Evolutionary conservation across 2,329 filamentous ascomycete genomes (phyloP), one percentile per base, ranked within the genome.

Genomic region (Phialocephala sp.): DNA sequence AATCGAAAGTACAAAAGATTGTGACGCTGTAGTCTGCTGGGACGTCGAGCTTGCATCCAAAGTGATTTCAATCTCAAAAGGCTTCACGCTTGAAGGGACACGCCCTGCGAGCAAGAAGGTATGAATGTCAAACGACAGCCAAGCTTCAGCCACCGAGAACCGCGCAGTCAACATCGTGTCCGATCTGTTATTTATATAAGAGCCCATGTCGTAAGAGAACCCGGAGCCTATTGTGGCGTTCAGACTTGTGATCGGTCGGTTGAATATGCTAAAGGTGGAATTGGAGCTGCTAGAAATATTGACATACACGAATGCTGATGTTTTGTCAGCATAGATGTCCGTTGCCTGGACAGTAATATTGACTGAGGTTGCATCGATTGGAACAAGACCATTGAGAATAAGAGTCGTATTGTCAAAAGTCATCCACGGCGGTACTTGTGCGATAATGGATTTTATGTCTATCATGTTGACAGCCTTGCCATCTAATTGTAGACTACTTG

Each of bases 341-440:
- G 78, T 80, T 1, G 88, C 85, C 5, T 80, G 80, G 50, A 93
- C 79, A 0, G 82, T 86, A 45, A 94, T 83, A 69, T 89, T 90
- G 35, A 84, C 81, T 4, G 88, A 85, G 58, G 81, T 80, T 3
- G 87, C 84, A 59, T 81, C 79, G n/a, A 80, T 73, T 0, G 88
- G 87, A 2, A 90, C 87, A 1, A 79, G 90, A 2, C 93, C 93
- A 37, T 79, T 82, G 8, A 97, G 77, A 0, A 79, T 79, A 74
- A 93, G 84, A 0, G 87, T 88, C 9, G 79, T 72, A 2, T 83
- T 79, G 72, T 95, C 83, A 61, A 95, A 85, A 0, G 80, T 79
- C 32, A 96, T 76, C 93, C 93, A 97, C 2, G 79, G 74, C 0
- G 93, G 92, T 14, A 88, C 75, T 32, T 84, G 78, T 0, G 84